These are phyloP conservation scores for Neurospora sp. DNA, from an alignment of 495 filamentous ascomycete genomes.

Conservation along the genomic window DNA sequence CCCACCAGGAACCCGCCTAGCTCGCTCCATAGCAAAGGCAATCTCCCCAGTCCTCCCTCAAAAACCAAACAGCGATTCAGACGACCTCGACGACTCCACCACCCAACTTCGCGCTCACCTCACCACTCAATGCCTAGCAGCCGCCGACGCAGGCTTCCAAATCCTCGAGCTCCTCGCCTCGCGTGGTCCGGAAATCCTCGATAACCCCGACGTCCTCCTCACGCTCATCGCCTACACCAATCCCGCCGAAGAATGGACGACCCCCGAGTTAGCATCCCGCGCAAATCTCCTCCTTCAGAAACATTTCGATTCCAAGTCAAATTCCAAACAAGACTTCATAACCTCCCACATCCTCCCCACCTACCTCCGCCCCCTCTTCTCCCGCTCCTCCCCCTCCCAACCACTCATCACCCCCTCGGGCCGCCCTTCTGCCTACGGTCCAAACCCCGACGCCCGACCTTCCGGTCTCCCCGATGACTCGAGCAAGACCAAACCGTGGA, in stretches of 20 bases:
- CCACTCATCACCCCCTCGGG: slow-evolving; percentile 47
- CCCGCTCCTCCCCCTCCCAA: slow-evolving; percentile 45
- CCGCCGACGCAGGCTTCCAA: slow-evolving; percentile 4
- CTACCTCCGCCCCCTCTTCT: slow-evolving; percentile 60
- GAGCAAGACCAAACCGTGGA: slow-evolving; percentile 64
- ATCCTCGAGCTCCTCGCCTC: slow-evolving; percentile 7
- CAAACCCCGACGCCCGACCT: slow-evolving; percentile 15
- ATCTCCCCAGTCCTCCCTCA: slow-evolving; percentile 7
- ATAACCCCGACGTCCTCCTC: slow-evolving; percentile 13
- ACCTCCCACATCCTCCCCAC: slow-evolving; percentile 43
- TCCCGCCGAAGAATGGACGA: slow-evolving; percentile 45
- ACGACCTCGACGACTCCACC: background rate
- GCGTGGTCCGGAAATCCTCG: background rate
- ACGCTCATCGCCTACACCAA: slow-evolving; percentile 39
- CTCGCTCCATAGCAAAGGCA: background rate
- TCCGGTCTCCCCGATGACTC: slow-evolving; percentile 33
- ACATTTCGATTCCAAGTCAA: slow-evolving; percentile 15
- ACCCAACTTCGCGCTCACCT: background rate
- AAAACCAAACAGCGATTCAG: background rate
- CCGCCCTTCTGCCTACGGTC: slow-evolving; percentile 21
- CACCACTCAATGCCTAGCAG: background rate
- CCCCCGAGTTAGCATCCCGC: slow-evolving; percentile 15
- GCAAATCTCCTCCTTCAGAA: slow-evolving; percentile 35
- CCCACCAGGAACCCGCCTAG: background rate
- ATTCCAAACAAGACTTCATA: slow-evolving; percentile 25